A percentile compares a stretch with the other conserved stretches of the same genome.
Evolutionary conservation across 805 yeast species (phyloP).

Genomic region (Cyberlindnera euphorbiae): DNA sequence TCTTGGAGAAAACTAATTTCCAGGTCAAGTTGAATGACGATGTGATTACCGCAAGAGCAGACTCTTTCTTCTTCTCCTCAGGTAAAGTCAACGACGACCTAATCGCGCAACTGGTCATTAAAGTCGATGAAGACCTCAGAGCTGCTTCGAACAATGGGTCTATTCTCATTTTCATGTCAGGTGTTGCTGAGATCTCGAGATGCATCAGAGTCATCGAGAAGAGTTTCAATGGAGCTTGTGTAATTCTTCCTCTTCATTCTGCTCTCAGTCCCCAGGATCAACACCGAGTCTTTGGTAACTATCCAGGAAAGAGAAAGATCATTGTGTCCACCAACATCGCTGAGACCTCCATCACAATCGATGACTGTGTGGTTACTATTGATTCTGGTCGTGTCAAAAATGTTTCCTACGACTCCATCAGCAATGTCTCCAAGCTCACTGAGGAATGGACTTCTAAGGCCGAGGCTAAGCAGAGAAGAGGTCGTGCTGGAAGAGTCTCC

Average conservation of each 20-base stretch:
- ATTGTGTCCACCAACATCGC: slow-evolving; percentile 92
- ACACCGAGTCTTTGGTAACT: slow-evolving; percentile 58
- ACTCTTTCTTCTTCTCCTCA: slow-evolving; percentile 56
- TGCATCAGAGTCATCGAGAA: slow-evolving; percentile 43
- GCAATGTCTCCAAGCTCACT: slow-evolving; percentile 63
- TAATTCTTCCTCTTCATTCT: slow-evolving; percentile 78
- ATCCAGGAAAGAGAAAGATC: slow-evolving; percentile 64
- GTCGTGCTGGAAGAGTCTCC: slow-evolving; percentile 96
- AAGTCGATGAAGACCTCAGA: slow-evolving; percentile 46
- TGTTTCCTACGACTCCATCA: slow-evolving; percentile 60
- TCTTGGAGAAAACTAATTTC: slow-evolving; percentile 55
- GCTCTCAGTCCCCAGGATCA: slow-evolving; percentile 83
- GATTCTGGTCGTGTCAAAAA: slow-evolving; percentile 86
- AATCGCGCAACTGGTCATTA: slow-evolving; percentile 48
- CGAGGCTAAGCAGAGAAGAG: slow-evolving; percentile 85
- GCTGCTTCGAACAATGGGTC: slow-evolving; percentile 53
- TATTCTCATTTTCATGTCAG: slow-evolving; percentile 82
- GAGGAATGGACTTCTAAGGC: slow-evolving; percentile 90
- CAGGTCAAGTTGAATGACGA: slow-evolving; percentile 41
- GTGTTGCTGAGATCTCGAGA: slow-evolving; percentile 78
- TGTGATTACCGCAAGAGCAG: slow-evolving; percentile 51
- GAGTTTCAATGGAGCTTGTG: slow-evolving; percentile 25
- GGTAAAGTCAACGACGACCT: slow-evolving; percentile 77
- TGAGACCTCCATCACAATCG: slow-evolving; percentile 93
- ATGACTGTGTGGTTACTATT: slow-evolving; percentile 89